phyloP scores from a whole-genome alignment of 208 protist species.

The Naegleria lovaniensis region DNA sequence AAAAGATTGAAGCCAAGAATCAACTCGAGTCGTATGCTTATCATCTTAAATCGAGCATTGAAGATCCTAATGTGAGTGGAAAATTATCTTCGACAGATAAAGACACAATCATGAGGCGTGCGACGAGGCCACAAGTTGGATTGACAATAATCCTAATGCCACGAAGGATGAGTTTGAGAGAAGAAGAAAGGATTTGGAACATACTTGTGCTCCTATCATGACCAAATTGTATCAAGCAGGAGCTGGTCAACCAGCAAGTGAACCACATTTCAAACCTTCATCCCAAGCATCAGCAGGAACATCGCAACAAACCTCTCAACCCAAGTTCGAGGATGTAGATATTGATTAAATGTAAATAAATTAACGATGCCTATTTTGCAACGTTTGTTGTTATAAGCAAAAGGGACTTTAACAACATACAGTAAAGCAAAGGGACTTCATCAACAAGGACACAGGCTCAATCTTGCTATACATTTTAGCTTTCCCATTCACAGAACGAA shows the following conservation, averaged over 20 bases:
- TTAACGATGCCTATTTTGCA: too few species aligned
- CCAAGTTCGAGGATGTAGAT: too few species aligned
- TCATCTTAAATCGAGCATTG: constrained; percentile 69
- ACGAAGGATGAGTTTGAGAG: constrained; percentile 66
- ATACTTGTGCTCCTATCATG: constrained; percentile 81
- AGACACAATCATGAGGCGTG: constrained; percentile 57
- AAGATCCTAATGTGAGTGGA: constrained; percentile 55
- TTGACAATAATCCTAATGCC: constrained; percentile 68
- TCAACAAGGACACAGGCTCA: too few species aligned
- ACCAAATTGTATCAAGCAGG: constrained; percentile 80
- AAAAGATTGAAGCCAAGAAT: constrained; percentile 65
- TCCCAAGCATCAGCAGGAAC: too few species aligned
- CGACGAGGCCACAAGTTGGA: constrained; percentile 70
- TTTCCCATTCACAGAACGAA: too few species aligned
- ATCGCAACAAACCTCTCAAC: neutral
- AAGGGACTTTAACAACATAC: too few species aligned
- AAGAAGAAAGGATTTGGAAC: constrained; percentile 78
- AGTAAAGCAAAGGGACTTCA: too few species aligned
- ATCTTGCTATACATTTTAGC: too few species aligned
- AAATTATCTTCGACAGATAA: constrained; percentile 59
- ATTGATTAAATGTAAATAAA: too few species aligned
- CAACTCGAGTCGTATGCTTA: constrained; percentile 80
- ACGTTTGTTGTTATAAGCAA: too few species aligned
- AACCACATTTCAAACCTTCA: too few species aligned
- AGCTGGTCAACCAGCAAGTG: constrained; percentile 28